These are phyloP conservation scores for Colletotrichum tanaceti DNA, from an alignment of 2,329 filamentous ascomycete genomes.

Conservation along the genomic window DNA sequence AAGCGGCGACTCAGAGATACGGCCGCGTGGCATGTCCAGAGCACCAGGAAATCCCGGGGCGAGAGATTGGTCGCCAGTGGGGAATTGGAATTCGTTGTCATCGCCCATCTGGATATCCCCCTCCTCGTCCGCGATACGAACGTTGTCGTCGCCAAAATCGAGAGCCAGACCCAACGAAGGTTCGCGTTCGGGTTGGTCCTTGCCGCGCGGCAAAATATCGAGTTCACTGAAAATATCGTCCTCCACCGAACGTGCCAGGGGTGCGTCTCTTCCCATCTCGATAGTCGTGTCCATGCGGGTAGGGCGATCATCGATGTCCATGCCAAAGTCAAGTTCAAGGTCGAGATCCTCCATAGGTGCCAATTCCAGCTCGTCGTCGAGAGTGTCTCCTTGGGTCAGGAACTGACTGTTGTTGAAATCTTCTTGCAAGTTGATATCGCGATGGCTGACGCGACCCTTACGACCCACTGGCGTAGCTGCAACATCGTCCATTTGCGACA, in stretches of 20 bases:
- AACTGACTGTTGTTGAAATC: conserved; percentile 83
- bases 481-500: conserved; percentile 78
- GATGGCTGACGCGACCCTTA: conserved; percentile 67
- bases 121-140: conserved; percentile 72
- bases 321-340: conserved; percentile 78
- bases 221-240: conserved; percentile 77
- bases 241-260: conserved; percentile 73
- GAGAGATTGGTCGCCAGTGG: conserved; percentile 67
- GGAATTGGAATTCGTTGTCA: conserved; percentile 71
- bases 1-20: conserved; percentile 77
- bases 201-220: conserved; percentile 67
- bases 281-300: conserved; percentile 70
- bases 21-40: conserved; percentile 63
- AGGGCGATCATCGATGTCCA: conserved; percentile 76
- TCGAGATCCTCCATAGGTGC: conserved; percentile 74
- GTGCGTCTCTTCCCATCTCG: conserved; percentile 90
- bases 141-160: conserved; percentile 64
- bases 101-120: conserved; percentile 71
- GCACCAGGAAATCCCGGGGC: conserved; percentile 61
- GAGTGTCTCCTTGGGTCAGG: conserved; percentile 72
- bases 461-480: conserved; percentile 66
- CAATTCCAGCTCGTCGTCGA: conserved; percentile 68
- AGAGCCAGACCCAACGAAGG: conserved; percentile 65
- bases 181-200: conserved; percentile 67
- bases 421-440: conserved; percentile 76